Evolutionary conservation across 1,284 basidiomycete genomes (phyloP).

Genomic region (Heterobasidion parviporum): DNA sequence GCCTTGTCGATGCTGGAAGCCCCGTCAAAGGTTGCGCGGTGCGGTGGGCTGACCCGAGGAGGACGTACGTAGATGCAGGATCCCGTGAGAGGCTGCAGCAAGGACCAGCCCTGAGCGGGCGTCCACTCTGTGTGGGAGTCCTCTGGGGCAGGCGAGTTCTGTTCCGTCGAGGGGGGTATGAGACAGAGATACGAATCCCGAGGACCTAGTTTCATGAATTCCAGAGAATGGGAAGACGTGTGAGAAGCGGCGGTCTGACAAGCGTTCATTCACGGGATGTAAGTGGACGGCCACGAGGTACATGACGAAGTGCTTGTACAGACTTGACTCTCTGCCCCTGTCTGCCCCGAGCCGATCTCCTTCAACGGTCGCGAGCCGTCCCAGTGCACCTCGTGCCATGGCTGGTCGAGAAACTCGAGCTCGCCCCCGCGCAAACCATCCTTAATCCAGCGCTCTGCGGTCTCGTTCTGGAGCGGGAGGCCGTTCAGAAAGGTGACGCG

Average conservation of each 20-base stretch:
- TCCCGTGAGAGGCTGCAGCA: constrained; percentile 68
- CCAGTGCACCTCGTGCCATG: constrained; percentile 37
- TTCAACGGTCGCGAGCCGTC: constrained; percentile 30
- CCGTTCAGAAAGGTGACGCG: constrained; percentile 76
- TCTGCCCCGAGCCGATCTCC: constrained; percentile 49
- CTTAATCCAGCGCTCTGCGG: constrained; percentile 64
- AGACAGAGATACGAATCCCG: constrained; percentile 64
- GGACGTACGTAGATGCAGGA: constrained; percentile 72
- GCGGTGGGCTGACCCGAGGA: constrained; percentile 1
- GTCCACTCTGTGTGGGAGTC: constrained; percentile 50
- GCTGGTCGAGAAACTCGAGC: constrained; percentile 66
- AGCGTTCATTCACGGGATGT: constrained; percentile 3
- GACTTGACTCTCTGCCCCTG: constrained; percentile 11
- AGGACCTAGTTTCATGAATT: constrained; percentile 65
- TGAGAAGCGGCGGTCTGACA: constrained; percentile 18
- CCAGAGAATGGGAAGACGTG: constrained; percentile 31
- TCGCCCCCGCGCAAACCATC: constrained; percentile 66
- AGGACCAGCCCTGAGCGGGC: constrained; percentile 69
- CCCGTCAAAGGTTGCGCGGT: constrained; percentile 8
- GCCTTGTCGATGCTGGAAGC: constrained; percentile 63
- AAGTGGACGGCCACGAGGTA: not conserved
- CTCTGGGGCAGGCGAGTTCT: constrained; percentile 34
- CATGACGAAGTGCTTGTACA: constrained; percentile 7
- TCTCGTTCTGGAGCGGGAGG: constrained; percentile 66
- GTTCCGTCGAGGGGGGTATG: constrained; percentile 56